phyloP scores from a whole-genome alignment of 2,329 filamentous ascomycete genomes.

The Scedosporium dehoogii region DNA sequence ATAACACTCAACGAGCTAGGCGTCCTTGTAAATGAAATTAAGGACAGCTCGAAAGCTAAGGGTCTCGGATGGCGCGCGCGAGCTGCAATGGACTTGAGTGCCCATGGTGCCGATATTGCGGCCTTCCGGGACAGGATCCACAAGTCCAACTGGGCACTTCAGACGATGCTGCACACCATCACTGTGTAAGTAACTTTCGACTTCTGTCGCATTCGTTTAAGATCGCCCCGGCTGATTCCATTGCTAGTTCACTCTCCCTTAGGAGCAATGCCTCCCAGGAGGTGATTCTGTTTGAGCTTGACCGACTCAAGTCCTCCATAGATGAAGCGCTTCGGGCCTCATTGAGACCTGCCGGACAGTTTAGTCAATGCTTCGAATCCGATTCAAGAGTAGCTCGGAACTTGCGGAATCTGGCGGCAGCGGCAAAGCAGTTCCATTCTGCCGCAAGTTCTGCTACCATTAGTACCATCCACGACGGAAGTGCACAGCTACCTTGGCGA shows the following conservation, averaged over 20 bases:
- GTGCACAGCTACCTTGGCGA: neutral
- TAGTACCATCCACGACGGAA: slow-evolving; percentile 9
- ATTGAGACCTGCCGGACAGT: slow-evolving; percentile 1
- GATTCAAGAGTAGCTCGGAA: slow-evolving; percentile 11
- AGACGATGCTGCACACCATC: slow-evolving; percentile 18
- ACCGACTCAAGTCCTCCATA: slow-evolving; percentile 13
- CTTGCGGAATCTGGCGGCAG: slow-evolving; percentile 14
- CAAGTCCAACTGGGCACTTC: slow-evolving; percentile 17
- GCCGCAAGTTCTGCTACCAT: slow-evolving; percentile 14
- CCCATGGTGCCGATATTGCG: slow-evolving; percentile 11
- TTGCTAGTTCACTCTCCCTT: slow-evolving; percentile 11
- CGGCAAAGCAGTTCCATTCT: slow-evolving; percentile 16
- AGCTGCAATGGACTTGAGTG: slow-evolving; percentile 11
- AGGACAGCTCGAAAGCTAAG: slow-evolving; percentile 5
- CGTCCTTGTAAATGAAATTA: slow-evolving; percentile 8
- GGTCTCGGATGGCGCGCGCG: slow-evolving; percentile 8
- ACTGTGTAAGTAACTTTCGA: slow-evolving; percentile 10
- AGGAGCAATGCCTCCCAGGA: slow-evolving; percentile 12
- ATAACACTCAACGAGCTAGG: slow-evolving; percentile 12
- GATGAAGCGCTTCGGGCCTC: slow-evolving; percentile 9
- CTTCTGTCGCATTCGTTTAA: neutral
- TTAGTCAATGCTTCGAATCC: slow-evolving; percentile 6
- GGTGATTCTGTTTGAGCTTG: slow-evolving; percentile 12
- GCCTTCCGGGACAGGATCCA: slow-evolving; percentile 16
- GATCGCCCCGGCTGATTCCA: too few species aligned